Evolutionary conservation across 2,329 filamentous ascomycete genomes (phyloP).

Genomic region (Emergomyces africanus): DNA sequence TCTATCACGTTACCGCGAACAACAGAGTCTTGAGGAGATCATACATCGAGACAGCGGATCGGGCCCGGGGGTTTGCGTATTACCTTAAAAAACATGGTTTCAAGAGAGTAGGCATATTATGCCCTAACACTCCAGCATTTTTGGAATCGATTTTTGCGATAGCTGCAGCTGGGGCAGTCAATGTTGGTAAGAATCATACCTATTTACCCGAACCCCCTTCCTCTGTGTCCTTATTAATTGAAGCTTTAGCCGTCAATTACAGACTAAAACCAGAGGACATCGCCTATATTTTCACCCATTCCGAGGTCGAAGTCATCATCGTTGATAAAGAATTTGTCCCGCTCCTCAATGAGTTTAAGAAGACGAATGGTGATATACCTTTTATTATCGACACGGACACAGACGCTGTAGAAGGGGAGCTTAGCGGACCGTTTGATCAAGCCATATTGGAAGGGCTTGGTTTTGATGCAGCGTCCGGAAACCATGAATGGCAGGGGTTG

Average conservation of each 20-base stretch:
- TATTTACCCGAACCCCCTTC: background rate
- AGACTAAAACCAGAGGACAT: constrained; percentile 74
- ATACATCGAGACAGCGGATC: constrained; percentile 73
- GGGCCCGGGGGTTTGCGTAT: constrained; percentile 77
- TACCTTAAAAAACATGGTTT: constrained; percentile 63
- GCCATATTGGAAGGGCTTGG: constrained; percentile 69
- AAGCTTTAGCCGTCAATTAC: constrained; percentile 48
- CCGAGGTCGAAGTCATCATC: constrained; percentile 75
- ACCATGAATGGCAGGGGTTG: constrained; percentile 64
- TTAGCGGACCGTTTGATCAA: constrained; percentile 69
- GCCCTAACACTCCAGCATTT: constrained; percentile 89
- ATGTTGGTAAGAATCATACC: constrained; percentile 45
- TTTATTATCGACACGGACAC: constrained; percentile 77
- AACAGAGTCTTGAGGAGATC: constrained; percentile 58
- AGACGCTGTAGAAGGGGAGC: constrained; percentile 59
- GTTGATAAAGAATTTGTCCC: constrained; percentile 68
- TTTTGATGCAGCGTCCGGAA: constrained; percentile 54
- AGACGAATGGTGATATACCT: constrained; percentile 48
- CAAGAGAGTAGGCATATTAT: constrained; percentile 70
- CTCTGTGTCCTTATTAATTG: background rate
- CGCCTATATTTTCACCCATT: constrained; percentile 77
- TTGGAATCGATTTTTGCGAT: constrained; percentile 83
- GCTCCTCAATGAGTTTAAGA: constrained; percentile 55
- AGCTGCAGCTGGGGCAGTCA: constrained; percentile 63
- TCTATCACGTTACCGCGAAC: constrained; percentile 75